Base-by-base conservation (phyloP, 805 yeast species). In the Pichia californica region DNA sequence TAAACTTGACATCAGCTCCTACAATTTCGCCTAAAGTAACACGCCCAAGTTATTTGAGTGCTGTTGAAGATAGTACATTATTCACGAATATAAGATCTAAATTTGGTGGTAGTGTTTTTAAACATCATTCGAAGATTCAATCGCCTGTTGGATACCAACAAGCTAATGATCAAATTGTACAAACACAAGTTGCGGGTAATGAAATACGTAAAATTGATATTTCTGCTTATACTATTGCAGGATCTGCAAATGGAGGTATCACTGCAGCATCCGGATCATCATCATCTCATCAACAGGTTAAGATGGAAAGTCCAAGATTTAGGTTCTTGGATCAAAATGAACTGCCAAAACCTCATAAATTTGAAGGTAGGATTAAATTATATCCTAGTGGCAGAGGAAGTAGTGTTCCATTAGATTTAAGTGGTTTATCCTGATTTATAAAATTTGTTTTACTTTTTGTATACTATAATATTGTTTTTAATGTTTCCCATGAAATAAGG, bases 381-480 rank as follows among this genome's bases (percentile, higher is more conserved):
- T 93, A 93, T 65, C 96, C 98, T 15, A 86, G 96, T 64, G 98
- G 98, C 13, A 74, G 96, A 53, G 98, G 98, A 3, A 77, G 88
- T 25, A 85, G 95, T 28, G 93, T 89, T 30, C 97, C 97, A 1
- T 66, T 89, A 49, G 79, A 86, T 52, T 67, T 89, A 43, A 61
- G 38, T 1, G 36, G 29, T 25, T 28, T 44, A 13, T 25, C 30
- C 25, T 46, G 32, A 29, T 28, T 11, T 40, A 19, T 32, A 32
- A 20, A 14, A n/a, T n/a, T n/a, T n/a, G n/a, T n/a, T n/a, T n/a
- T n/a, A n/a, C n/a, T n/a, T n/a, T n/a, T n/a, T n/a, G n/a, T n/a
- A n/a, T n/a, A n/a, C n/a, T 29, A n/a, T 18, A 23, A 16, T 25
- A 16, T 10, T 21, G 10, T 25, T 10, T 21, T 21, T 36, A 8